Evolutionary conservation across 768 basidiomycete species (phyloP).

Genomic region (Naganishia vaughanmartiniae): DNA sequence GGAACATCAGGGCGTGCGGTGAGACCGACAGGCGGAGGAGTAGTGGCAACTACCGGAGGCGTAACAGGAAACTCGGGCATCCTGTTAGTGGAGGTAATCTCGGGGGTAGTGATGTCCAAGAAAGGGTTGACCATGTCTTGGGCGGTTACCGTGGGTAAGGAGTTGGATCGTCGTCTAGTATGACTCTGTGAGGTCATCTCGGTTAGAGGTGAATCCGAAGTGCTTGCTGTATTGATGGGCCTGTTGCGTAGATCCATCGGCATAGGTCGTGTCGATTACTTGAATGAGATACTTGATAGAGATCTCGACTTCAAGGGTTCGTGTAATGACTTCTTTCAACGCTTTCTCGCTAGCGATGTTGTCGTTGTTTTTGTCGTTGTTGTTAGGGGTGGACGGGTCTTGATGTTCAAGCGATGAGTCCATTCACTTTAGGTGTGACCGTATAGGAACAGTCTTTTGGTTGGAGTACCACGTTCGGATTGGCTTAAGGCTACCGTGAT

Average conservation of each 20-base stretch:
- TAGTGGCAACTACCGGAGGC: not conserved
- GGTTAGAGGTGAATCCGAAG: not conserved
- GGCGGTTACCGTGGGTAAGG: not conserved
- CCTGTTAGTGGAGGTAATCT: not conserved
- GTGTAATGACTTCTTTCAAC: no score
- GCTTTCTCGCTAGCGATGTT: not conserved
- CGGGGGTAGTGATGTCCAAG: not conserved
- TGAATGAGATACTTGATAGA: not conserved
- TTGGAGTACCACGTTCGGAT: slow-evolving; percentile 6
- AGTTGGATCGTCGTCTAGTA: not conserved
- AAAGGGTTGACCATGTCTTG: not conserved
- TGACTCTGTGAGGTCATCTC: not conserved
- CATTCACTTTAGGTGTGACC: not conserved
- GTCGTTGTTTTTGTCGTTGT: not conserved
- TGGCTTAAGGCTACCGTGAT: slow-evolving; percentile 1
- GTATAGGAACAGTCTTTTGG: not conserved
- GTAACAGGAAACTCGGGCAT: not conserved
- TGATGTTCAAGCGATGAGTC: not conserved
- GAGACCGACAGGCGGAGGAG: not conserved
- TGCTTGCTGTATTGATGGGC: not conserved
- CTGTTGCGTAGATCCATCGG: not conserved
- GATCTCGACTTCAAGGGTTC: not conserved
- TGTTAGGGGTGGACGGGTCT: not conserved
- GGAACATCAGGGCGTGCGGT: no score
- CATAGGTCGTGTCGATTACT: not conserved